Conservation (phyloP, 169 alveolate genomes). For the Plasmodium chabaudi region DNA sequence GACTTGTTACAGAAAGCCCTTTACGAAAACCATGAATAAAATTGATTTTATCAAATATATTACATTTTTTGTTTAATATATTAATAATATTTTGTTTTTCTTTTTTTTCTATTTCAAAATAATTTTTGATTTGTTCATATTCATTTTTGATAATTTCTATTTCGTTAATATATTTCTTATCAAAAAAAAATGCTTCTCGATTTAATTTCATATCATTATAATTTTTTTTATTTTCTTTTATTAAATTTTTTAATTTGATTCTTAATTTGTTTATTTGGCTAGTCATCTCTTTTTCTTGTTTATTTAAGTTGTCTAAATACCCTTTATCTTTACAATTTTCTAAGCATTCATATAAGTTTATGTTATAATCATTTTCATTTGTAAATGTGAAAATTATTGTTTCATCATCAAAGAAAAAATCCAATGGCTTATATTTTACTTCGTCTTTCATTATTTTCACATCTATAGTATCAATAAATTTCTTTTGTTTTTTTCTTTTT, state of each 20-base stretch:
- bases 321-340: background rate
- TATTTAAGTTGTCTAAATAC: slow-evolving; percentile 4
- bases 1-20: slow-evolving; percentile 17
- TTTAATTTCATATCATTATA: slow-evolving; percentile 11
- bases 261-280: slow-evolving; percentile 7
- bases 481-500: slow-evolving; percentile 6
- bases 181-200: slow-evolving; percentile 37
- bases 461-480: background rate
- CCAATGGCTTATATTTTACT: background rate
- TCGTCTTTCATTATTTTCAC: background rate
- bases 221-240: slow-evolving; percentile 27
- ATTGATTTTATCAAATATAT: slow-evolving; percentile 9
- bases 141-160: slow-evolving; percentile 39
- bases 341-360: slow-evolving; percentile 10
- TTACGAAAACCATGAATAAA: slow-evolving; percentile 23
- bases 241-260: slow-evolving; percentile 20
- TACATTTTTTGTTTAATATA: slow-evolving; percentile 46
- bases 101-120: slow-evolving; percentile 32
- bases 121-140: slow-evolving; percentile 48
- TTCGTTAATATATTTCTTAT: slow-evolving; percentile 50
- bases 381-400: slow-evolving; percentile 58
- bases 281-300: slow-evolving; percentile 13
- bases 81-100: slow-evolving; percentile 20
- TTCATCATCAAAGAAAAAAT: slow-evolving; percentile 51
- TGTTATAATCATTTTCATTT: slow-evolving; percentile 23